Evolutionary conservation across 495 filamentous ascomycete genomes (phyloP).

Genomic region (Pseudevernia furfuracea): DNA sequence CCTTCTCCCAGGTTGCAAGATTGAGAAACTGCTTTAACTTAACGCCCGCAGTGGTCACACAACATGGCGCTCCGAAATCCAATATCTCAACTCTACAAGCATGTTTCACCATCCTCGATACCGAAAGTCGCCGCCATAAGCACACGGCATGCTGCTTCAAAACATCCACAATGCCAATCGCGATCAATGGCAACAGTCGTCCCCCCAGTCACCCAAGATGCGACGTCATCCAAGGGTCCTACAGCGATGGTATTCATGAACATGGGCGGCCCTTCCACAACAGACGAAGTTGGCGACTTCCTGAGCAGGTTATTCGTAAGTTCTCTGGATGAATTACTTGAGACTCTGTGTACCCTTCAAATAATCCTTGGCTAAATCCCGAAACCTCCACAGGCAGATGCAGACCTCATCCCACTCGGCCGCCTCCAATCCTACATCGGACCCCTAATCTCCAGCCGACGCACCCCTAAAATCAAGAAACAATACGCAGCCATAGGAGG

Average conservation of each 20-base stretch:
- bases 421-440: slow-evolving; percentile 86
- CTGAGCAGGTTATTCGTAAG: slow-evolving; percentile 88
- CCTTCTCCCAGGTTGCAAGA: not conserved
- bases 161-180: not conserved
- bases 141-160: not conserved
- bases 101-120: not conserved
- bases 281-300: slow-evolving; percentile 81
- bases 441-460: slow-evolving; percentile 71
- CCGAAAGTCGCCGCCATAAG: not conserved
- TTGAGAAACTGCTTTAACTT: not conserved
- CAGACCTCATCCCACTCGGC: slow-evolving; percentile 91
- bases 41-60: not conserved
- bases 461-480: slow-evolving; percentile 90
- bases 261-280: slow-evolving; percentile 94
- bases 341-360: not conserved
- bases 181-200: slow-evolving; percentile 57
- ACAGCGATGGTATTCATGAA: slow-evolving; percentile 99
- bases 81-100: slow-evolving; percentile 6
- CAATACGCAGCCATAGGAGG: slow-evolving; percentile 95
- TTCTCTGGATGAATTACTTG: slow-evolving; percentile 1
- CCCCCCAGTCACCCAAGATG: slow-evolving; percentile 68
- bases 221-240: slow-evolving; percentile 53
- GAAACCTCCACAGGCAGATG: slow-evolving; percentile 58
- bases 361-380: not conserved
- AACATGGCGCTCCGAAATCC: slow-evolving; percentile 15